These are phyloP conservation scores for Euphorbia pulcherrima DNA, from an alignment of 345 rosid species.

Conservation along the genomic window DNA sequence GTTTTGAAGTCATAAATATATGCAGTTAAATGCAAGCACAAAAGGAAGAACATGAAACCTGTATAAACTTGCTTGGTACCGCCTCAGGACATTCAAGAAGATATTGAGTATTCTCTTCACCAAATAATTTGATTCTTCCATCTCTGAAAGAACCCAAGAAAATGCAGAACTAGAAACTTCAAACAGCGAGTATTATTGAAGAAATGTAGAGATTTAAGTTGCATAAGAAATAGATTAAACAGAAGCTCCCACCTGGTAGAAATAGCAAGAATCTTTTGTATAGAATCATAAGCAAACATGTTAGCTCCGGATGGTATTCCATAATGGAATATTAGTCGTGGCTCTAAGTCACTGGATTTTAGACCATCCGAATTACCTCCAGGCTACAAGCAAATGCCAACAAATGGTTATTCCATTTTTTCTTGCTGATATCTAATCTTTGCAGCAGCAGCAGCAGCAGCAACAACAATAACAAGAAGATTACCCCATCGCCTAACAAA, in stretches of 20 bases:
- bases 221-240: neutral
- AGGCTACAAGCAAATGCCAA: conserved; percentile 42
- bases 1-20: too few species aligned
- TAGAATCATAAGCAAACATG: conserved; percentile 61
- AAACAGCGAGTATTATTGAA: neutral
- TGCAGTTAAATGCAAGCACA: neutral
- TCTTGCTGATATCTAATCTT: too few species aligned
- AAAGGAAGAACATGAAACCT: conserved; percentile 42
- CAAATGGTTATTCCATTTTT: too few species aligned
- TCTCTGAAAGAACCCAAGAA: too few species aligned
- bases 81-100: conserved; percentile 58
- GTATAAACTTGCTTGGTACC: conserved; percentile 60
- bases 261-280: conserved; percentile 66
- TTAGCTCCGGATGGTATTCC: conserved; percentile 75
- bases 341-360: conserved; percentile 71
- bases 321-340: conserved; percentile 64
- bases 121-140: conserved; percentile 78
- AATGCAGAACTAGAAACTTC: neutral
- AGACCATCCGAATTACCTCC: conserved; percentile 56
- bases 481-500: too few species aligned
- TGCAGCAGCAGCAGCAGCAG: too few species aligned
- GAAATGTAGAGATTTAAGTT: too few species aligned
- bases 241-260: conserved; percentile 52
- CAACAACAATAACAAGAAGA: too few species aligned
- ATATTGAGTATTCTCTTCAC: conserved; percentile 65